phyloP scores from a whole-genome alignment of 2,329 filamentous ascomycete species.

The Rhytidhysteron rufulum region DNA sequence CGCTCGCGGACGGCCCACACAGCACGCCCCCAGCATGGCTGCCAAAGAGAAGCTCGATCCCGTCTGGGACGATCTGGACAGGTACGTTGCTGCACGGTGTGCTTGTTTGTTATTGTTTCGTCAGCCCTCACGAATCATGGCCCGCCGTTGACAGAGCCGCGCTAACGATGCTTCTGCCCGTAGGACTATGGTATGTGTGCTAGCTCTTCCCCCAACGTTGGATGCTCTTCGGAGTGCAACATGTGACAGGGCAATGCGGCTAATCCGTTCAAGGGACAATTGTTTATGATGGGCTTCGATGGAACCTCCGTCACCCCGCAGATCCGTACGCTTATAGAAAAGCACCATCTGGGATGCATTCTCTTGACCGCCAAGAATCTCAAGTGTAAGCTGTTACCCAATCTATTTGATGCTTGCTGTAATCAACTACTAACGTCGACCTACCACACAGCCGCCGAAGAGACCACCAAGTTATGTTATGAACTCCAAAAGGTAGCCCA shows the following conservation, averaged over 20 bases:
- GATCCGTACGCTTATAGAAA: constrained; percentile 74
- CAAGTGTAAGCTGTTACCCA: constrained; percentile 73
- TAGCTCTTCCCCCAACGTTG: constrained; percentile 23
- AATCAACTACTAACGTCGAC: too few species aligned
- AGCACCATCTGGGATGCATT: constrained; percentile 85
- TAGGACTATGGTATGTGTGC: constrained; percentile 42
- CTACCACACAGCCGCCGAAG: constrained; percentile 75
- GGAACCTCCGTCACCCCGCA: constrained; percentile 79
- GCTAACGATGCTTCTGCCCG: constrained; percentile 35
- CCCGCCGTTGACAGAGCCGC: constrained; percentile 21
- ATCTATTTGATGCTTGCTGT: too few species aligned
- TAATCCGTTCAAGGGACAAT: constrained; percentile 65
- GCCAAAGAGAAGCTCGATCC: constrained; percentile 44
- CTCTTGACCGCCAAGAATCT: constrained; percentile 80
- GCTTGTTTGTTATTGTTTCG: too few species aligned
- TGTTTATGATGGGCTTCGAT: constrained; percentile 82
- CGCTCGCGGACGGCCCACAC: too few species aligned
- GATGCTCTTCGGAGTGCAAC: constrained; percentile 2
- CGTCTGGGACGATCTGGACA: constrained; percentile 70
- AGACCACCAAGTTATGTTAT: constrained; percentile 81
- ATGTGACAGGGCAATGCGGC: constrained; percentile 18
- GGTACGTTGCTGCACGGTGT: too few species aligned
- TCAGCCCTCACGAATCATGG: too few species aligned
- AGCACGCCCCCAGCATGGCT: constrained; percentile 52
- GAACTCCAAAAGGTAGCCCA: constrained; percentile 91